Evolutionary conservation across 2,329 filamentous ascomycete species (phyloP).

Genomic region (Fusarium cyanostomum): DNA sequence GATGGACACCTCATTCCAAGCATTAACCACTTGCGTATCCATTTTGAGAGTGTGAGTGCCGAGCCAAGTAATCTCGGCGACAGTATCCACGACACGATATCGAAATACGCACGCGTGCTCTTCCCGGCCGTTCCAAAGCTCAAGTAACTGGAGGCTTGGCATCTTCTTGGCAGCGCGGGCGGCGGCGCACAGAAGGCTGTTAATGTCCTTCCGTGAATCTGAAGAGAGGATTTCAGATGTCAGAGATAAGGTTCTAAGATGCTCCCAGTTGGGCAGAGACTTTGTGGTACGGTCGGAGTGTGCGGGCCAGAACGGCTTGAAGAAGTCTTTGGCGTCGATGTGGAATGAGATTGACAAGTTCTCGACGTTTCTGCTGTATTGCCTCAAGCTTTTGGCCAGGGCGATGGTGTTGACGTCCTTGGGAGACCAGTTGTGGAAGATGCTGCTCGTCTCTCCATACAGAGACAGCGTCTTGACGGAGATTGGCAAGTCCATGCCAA

Average conservation of each 20-base stretch:
- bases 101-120: background rate
- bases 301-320: background rate
- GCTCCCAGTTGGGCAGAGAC: background rate
- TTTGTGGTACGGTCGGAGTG: background rate
- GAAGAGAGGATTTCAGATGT: background rate
- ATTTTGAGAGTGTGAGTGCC: background rate
- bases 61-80: background rate
- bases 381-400: slow-evolving; percentile 7
- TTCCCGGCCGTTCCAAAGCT: background rate
- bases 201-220: background rate
- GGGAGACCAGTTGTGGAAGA: background rate
- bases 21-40: background rate
- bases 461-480: slow-evolving; percentile 8
- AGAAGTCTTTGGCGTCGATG: slow-evolving; percentile 17
- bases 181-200: background rate
- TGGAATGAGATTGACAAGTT: slow-evolving; percentile 14
- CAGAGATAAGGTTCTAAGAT: background rate
- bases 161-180: slow-evolving; percentile 13
- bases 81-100: background rate
- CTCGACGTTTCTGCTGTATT: background rate
- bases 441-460: background rate
- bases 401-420: background rate
- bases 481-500: background rate
- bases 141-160: slow-evolving; percentile 1
- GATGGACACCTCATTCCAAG: background rate